Base-by-base conservation (phyloP, 768 basidiomycete species). In the Clavaria fumosa region DNA sequence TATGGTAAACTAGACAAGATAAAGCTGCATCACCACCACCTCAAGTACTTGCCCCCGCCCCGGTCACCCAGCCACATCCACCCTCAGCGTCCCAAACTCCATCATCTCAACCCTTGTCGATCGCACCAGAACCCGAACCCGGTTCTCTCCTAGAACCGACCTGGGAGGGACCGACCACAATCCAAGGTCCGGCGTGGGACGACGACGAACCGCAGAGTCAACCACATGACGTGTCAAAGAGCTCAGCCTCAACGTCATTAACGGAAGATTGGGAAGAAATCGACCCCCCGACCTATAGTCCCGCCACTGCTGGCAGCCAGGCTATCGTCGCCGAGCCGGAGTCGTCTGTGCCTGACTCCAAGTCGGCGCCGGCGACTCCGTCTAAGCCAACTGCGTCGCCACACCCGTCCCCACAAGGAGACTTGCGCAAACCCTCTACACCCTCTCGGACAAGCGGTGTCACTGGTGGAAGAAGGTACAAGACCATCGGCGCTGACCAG, bases 91-190 rank as follows among this genome's bases (percentile, higher is more conserved):
- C 62, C 24, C 46, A 48, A n/a, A 48, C 63, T 17, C 58, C 57
- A 5, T 51, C 57, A 23, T 42, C 55, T 5, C 47, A 49, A 39
- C 53, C 49, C 12, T 51, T 57, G n/a, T n/a, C n/a, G 38, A 48
- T 56, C 6, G 57, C 58, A 48, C 48, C 56, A 4, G 63, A 66
- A 30, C 47, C 52, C 26, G 54, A 59, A 44, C 42, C 51, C 5
- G n/a, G n/a, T n/a, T n/a, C n/a, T n/a, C n/a, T n/a, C n/a, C 48
- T 53, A 31, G 47, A 48, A 27, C 46, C 61, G 31, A 71, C 66
- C 31, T 75, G 78, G 72, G 80, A 84, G 54, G 80, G 81, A 44
- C 76, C 80, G 1, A 78, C 71, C 1, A 82, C 81, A 1, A 69
- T 63, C 19, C 69, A 80, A 46, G 60, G 68, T 7, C 78, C 74